phyloP scores from a whole-genome alignment of 805 yeast species.

The Metschnikowia shivogae region DNA sequence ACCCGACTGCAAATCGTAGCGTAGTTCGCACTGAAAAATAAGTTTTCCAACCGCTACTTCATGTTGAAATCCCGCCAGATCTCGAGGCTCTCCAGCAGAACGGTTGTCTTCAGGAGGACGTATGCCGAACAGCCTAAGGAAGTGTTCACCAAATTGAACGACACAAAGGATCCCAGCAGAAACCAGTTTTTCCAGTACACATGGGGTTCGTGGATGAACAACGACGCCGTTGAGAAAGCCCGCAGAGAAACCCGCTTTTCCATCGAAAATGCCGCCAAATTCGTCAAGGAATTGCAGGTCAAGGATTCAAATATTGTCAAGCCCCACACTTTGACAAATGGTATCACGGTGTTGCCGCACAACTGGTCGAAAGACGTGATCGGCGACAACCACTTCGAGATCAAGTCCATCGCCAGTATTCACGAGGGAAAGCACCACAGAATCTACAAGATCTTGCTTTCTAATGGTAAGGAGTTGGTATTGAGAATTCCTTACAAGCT shows the following conservation, averaged over 20 bases:
- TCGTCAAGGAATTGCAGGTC: constrained; percentile 45
- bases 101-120: neutral
- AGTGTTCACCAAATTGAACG: constrained; percentile 52
- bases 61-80: constrained; percentile 3
- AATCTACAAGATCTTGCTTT: constrained; percentile 68
- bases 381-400: constrained; percentile 43
- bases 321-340: constrained; percentile 40
- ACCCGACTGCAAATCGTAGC: neutral
- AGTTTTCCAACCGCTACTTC: neutral
- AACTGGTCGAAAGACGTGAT: constrained; percentile 42
- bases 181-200: constrained; percentile 76
- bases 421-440: constrained; percentile 96
- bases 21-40: constrained; percentile 2
- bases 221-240: constrained; percentile 70
- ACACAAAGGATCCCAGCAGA: constrained; percentile 63
- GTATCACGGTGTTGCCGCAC: constrained; percentile 44
- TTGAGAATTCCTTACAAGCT: constrained; percentile 83
- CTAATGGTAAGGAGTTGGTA: constrained; percentile 57
- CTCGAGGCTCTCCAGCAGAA: neutral
- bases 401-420: constrained; percentile 71
- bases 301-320: constrained; percentile 23
- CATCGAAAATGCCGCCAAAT: constrained; percentile 64
- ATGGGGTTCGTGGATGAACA: constrained; percentile 93
- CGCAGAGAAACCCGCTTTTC: constrained; percentile 79
- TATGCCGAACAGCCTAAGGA: constrained; percentile 28